Percentiles rank a stretch among this genome's conserved stretches.
These are phyloP conservation scores for Phytopythium delawarense DNA, from an alignment of 352 stramenopile genomes.

Conservation along the genomic window DNA sequence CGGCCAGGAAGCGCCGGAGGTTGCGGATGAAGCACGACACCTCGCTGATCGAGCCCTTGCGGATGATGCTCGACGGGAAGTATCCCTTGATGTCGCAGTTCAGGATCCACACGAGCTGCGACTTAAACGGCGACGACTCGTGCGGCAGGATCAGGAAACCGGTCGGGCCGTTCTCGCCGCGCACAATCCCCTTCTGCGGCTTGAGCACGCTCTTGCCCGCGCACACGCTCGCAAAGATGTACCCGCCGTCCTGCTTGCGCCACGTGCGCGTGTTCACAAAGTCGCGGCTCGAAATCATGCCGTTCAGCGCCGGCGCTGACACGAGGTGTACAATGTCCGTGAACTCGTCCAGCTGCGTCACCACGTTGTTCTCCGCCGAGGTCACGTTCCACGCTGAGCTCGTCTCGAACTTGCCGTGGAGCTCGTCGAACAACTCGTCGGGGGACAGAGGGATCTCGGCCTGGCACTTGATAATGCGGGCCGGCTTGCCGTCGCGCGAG, in stretches of 20 bases:
- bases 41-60: conserved; percentile 77
- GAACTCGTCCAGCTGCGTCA: conserved; percentile 59
- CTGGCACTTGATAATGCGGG: conserved; percentile 75
- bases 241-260: conserved; percentile 67
- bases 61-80: conserved; percentile 73
- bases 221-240: conserved; percentile 59
- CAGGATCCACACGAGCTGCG: conserved; percentile 74
- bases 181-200: conserved; percentile 64
- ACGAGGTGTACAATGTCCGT: conserved; percentile 72
- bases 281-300: conserved; percentile 78
- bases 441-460: conserved; percentile 57
- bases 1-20: conserved; percentile 58
- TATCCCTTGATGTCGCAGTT: conserved; percentile 87
- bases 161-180: conserved; percentile 69
- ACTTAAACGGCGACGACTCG: conserved; percentile 72
- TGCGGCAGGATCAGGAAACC: conserved; percentile 75
- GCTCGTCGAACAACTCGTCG: conserved; percentile 76
- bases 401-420: conserved; percentile 72
- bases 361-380: conserved; percentile 68
- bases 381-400: conserved; percentile 78
- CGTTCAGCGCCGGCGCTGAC: conserved; percentile 56
- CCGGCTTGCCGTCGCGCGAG: conserved; percentile 72
- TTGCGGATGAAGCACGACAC: conserved; percentile 79
- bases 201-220: conserved; percentile 73
- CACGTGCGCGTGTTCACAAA: conserved; percentile 78